These are phyloP conservation scores for Graphiopsis chlorocephala DNA, from an alignment of 2,329 filamentous ascomycete species.

Conservation along the genomic window DNA sequence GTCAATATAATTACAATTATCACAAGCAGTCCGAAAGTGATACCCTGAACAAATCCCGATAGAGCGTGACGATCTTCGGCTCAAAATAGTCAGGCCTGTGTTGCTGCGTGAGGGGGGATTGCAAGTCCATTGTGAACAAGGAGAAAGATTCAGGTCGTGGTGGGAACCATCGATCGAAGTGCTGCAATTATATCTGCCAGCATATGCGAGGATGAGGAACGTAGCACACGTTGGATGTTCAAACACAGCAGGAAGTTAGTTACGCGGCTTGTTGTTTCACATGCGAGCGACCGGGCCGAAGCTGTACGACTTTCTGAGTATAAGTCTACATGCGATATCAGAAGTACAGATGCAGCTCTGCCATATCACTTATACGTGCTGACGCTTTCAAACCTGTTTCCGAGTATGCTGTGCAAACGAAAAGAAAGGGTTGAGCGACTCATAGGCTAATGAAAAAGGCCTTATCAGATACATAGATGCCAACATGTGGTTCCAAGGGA, in stretches of 20 bases:
- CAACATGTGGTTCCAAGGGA: neutral
- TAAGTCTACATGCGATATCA: neutral
- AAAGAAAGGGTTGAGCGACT: neutral
- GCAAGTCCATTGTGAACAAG: constrained; percentile 5
- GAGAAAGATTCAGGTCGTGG: neutral
- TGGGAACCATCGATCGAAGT: neutral
- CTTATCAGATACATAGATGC: neutral
- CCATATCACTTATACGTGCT: neutral
- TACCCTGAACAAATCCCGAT: constrained; percentile 74
- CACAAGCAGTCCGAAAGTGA: neutral
- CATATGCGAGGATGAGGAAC: neutral
- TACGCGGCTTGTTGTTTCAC: constrained; percentile 2
- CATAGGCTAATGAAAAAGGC: neutral
- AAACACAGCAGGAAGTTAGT: neutral
- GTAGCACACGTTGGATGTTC: constrained; percentile 1
- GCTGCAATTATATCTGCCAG: neutral
- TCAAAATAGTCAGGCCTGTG: constrained; percentile 85
- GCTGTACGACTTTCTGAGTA: no score
- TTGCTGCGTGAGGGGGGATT: constrained; percentile 91
- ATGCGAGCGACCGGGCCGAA: neutral
- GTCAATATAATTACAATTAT: neutral
- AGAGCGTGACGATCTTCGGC: constrained; percentile 89
- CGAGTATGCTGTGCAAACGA: neutral
- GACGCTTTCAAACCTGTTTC: neutral
- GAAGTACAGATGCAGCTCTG: neutral